Percentiles rank a stretch among this genome's conserved stretches.
These are phyloP conservation scores for Protomyces inundatus DNA, from an alignment of 1,139 yeast species.

Conservation along the genomic window DNA sequence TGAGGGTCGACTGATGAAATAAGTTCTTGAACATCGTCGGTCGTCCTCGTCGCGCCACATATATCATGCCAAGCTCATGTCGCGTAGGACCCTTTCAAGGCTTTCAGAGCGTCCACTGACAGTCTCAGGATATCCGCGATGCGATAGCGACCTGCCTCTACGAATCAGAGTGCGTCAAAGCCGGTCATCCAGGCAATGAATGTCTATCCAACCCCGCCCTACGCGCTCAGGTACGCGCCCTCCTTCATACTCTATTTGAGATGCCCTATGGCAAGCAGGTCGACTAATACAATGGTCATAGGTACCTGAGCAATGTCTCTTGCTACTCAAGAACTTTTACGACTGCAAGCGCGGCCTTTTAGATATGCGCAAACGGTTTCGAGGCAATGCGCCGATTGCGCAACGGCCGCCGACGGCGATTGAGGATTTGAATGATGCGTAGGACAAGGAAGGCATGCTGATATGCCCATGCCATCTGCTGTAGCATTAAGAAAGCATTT, in stretches of 20 bases:
- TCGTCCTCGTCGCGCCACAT: not conserved
- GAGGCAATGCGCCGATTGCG: conserved; percentile 76
- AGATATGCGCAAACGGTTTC: conserved; percentile 81
- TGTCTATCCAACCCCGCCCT: conserved; percentile 79
- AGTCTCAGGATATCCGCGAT: conserved; percentile 17
- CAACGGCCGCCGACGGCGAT: conserved; percentile 16
- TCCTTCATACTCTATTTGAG: not conserved
- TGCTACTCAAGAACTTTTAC: conserved; percentile 17
- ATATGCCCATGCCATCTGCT: not conserved
- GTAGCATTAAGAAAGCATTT: no score
- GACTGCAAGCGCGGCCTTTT: conserved; percentile 54
- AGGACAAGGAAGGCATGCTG: not conserved
- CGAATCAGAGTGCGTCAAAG: conserved; percentile 27
- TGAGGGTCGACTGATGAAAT: not conserved
- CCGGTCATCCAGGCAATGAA: conserved; percentile 75
- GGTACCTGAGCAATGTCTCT: conserved; percentile 77
- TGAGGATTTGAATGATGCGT: not conserved
- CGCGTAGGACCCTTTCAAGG: not conserved
- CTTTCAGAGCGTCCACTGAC: not conserved
- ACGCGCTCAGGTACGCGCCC: conserved; percentile 35
- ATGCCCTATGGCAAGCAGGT: not conserved
- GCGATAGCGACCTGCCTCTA: conserved; percentile 25
- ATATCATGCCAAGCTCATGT: not conserved
- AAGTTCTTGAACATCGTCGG: not conserved
- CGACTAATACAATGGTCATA: conserved; percentile 41